A percentile compares a stretch with the other conserved stretches of the same genome.
These are phyloP conservation scores for Trichoderma harzianum DNA, from an alignment of 2,329 filamentous ascomycete genomes.

Conservation along the genomic window DNA sequence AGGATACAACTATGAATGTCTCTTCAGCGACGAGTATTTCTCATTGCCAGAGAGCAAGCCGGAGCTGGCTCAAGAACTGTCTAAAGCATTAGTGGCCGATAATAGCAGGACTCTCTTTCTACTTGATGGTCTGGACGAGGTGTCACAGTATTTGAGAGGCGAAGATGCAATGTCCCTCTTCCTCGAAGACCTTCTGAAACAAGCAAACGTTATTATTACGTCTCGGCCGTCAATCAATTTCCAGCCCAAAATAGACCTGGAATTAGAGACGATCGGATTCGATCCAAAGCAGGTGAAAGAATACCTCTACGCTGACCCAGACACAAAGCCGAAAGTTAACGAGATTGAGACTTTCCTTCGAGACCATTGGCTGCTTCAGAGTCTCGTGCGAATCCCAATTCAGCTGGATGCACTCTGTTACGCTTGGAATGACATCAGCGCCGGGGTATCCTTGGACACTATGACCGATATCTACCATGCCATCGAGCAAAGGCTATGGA, in stretches of 20 bases:
- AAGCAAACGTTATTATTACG: conserved; percentile 39
- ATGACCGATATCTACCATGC: not conserved
- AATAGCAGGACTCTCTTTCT: conserved; percentile 35
- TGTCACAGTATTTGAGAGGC: conserved; percentile 25
- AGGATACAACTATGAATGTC: conserved; percentile 25
- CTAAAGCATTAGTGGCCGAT: conserved; percentile 1
- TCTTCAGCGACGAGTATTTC: conserved; percentile 32
- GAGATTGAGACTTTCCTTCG: conserved; percentile 34
- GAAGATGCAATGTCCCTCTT: conserved; percentile 22
- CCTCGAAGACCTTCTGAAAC: conserved; percentile 31
- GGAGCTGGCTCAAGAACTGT: conserved; percentile 22
- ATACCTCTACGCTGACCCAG: conserved; percentile 23
- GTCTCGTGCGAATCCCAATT: conserved; percentile 41
- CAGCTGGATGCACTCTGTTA: conserved; percentile 44
- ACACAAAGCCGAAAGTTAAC: not conserved
- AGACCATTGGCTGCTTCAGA: conserved; percentile 30
- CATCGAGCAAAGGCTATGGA: too few species aligned
- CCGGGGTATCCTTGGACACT: not conserved
- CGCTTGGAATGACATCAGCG: conserved; percentile 29
- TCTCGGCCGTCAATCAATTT: conserved; percentile 31
- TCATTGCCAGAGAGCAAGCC: conserved; percentile 9
- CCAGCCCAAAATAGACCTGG: conserved; percentile 26
- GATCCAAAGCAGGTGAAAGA: conserved; percentile 32
- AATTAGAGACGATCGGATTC: conserved; percentile 42
- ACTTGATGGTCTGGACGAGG: conserved; percentile 44